phyloP scores from a whole-genome alignment of 257 asterid species.

The Fraxinus pennsylvanica region DNA sequence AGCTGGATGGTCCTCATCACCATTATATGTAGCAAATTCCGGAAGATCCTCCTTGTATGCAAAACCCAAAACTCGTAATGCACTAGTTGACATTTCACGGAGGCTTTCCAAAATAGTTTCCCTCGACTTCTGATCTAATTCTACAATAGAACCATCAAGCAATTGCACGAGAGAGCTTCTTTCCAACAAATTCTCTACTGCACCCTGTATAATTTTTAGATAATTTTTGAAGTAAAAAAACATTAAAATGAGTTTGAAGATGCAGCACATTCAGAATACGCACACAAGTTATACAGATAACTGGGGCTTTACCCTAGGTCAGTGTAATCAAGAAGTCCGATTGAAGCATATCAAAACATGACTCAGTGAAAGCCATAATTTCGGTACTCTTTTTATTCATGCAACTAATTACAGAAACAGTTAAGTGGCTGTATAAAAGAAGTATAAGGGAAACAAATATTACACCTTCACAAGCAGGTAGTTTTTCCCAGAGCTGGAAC shows the following conservation, averaged over 20 bases:
- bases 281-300: not conserved
- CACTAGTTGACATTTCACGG: constrained; percentile 75
- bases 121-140: constrained; percentile 56
- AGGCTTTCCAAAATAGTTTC: constrained; percentile 65
- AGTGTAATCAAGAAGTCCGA: not conserved
- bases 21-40: constrained; percentile 72
- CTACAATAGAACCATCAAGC: constrained; percentile 72
- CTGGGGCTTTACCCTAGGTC: not conserved
- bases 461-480: constrained; percentile 82
- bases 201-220: constrained; percentile 59
- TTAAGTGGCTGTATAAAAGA: not conserved
- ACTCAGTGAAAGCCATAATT: not conserved
- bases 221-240: not conserved
- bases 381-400: not conserved
- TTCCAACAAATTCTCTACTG: constrained; percentile 87
- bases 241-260: not conserved
- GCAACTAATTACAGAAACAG: not conserved
- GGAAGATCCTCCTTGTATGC: constrained; percentile 78
- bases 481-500: constrained; percentile 61
- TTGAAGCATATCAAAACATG: not conserved
- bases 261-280: not conserved
- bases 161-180: constrained; percentile 85
- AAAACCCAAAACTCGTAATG: constrained; percentile 90
- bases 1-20: constrained; percentile 97
- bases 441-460: constrained; percentile 12